Evolutionary conservation across 2,329 filamentous ascomycete species (phyloP).

Genomic region (Eurotiales sp.): DNA sequence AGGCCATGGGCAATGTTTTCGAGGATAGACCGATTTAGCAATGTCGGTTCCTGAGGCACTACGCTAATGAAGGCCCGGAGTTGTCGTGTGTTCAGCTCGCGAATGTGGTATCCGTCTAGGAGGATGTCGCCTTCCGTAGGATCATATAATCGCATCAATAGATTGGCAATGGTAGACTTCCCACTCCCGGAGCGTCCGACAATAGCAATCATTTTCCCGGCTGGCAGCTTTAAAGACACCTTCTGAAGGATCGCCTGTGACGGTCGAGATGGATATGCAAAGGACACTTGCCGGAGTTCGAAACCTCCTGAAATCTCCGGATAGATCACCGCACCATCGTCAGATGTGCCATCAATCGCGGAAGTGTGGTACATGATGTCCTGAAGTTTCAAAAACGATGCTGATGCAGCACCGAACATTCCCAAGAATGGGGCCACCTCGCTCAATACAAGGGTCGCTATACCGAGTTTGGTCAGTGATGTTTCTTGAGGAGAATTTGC

Average conservation of each 20-base stretch:
- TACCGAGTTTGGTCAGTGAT: not conserved
- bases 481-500: too few relatives aligned
- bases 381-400: constrained; percentile 12
- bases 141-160: constrained; percentile 37
- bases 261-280: constrained; percentile 33
- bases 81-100: constrained; percentile 29
- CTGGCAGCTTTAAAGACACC: constrained; percentile 28
- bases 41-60: constrained; percentile 51
- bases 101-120: constrained; percentile 27
- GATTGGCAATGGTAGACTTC: constrained; percentile 47
- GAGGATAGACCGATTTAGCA: constrained; percentile 50
- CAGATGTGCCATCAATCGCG: constrained; percentile 15
- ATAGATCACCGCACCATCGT: not conserved
- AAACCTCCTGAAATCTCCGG: constrained; percentile 4
- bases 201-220: constrained; percentile 40
- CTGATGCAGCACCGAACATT: constrained; percentile 17
- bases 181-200: constrained; percentile 51
- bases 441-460: constrained; percentile 35
- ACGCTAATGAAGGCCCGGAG: constrained; percentile 33
- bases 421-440: constrained; percentile 38
- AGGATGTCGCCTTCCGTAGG: constrained; percentile 27
- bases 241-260: constrained; percentile 31
- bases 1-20: constrained; percentile 54
- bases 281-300: constrained; percentile 25
- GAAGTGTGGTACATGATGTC: constrained; percentile 16